These are phyloP conservation scores for Lentinula edodes DNA, from an alignment of 768 basidiomycete genomes.

Conservation along the genomic window DNA sequence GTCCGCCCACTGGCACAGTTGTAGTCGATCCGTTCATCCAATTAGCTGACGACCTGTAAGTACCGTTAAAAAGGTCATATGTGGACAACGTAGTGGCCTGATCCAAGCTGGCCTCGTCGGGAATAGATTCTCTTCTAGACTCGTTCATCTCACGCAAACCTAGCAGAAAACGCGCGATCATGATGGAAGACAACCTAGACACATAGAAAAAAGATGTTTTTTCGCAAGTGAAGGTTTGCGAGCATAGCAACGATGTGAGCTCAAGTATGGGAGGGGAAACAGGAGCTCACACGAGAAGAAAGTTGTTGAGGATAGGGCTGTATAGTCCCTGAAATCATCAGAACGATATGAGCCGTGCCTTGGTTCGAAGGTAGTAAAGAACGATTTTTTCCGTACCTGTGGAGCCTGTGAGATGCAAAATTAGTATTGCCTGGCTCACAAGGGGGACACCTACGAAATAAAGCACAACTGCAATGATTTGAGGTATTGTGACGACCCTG, in stretches of 20 bases:
- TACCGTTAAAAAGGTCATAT: no score
- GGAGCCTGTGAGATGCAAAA: not conserved
- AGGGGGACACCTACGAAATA: not conserved
- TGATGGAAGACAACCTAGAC: not conserved
- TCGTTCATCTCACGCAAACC: not conserved
- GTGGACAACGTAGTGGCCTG: not conserved
- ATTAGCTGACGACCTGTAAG: not conserved
- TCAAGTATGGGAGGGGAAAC: not conserved
- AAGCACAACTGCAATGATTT: not conserved
- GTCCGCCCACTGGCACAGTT: not conserved
- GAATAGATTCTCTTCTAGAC: not conserved
- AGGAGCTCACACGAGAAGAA: not conserved
- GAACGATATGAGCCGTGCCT: not conserved
- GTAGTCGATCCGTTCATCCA: not conserved
- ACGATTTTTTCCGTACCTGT: not conserved
- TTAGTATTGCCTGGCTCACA: not conserved
- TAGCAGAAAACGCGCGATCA: not conserved
- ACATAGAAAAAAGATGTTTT: not conserved
- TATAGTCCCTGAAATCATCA: not conserved
- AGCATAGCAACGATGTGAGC: not conserved
- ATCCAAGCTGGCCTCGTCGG: not conserved
- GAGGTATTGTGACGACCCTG: not conserved
- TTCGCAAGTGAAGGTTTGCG: not conserved
- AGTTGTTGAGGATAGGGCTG: constrained; percentile 1
- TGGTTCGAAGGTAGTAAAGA: not conserved